phyloP scores from a whole-genome alignment of 164 flowering plant genomes.

The Platanus orientalis region DNA sequence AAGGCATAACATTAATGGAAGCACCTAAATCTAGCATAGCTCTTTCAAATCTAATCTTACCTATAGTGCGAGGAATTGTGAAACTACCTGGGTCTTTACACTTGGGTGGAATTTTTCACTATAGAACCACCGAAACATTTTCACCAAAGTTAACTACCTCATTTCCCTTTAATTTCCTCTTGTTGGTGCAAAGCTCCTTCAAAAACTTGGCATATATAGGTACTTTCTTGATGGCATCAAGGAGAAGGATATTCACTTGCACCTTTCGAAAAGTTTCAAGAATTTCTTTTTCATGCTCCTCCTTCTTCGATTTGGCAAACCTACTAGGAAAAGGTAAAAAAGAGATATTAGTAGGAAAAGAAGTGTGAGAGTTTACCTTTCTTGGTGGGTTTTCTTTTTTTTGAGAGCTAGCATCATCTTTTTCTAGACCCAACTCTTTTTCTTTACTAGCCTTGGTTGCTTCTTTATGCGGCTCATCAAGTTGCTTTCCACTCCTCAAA shows the following conservation, averaged over 20 bases:
- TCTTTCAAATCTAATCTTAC: constrained; percentile 7
- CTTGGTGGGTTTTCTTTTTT: no score
- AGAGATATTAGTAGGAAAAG: no score
- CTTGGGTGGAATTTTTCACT: constrained; percentile 10
- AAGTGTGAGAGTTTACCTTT: no score
- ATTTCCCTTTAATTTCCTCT: background rate
- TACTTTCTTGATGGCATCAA: constrained; percentile 7
- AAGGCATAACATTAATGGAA: constrained; percentile 18
- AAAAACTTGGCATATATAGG: constrained; percentile 7
- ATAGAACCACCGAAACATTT: constrained; percentile 9
- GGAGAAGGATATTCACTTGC: constrained; percentile 11
- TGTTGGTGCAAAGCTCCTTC: no score
- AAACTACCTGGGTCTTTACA: constrained; percentile 14
- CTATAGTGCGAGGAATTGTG: constrained; percentile 9
- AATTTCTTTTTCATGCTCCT: no score
- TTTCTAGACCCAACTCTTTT: background rate
- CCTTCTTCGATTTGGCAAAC: no score
- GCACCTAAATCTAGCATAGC: constrained; percentile 19
- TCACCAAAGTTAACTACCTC: constrained; percentile 8
- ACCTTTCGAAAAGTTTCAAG: constrained; percentile 4
- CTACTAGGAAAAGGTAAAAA: background rate
- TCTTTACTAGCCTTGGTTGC: background rate
- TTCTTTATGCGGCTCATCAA: background rate
- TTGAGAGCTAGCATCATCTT: no score
- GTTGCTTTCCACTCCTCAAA: constrained; percentile 2